Percentiles rank a stretch among this genome's conserved stretches.
These are phyloP conservation scores for Helotiales sp. DNA, from an alignment of 2,329 filamentous ascomycete genomes.

Conservation along the genomic window DNA sequence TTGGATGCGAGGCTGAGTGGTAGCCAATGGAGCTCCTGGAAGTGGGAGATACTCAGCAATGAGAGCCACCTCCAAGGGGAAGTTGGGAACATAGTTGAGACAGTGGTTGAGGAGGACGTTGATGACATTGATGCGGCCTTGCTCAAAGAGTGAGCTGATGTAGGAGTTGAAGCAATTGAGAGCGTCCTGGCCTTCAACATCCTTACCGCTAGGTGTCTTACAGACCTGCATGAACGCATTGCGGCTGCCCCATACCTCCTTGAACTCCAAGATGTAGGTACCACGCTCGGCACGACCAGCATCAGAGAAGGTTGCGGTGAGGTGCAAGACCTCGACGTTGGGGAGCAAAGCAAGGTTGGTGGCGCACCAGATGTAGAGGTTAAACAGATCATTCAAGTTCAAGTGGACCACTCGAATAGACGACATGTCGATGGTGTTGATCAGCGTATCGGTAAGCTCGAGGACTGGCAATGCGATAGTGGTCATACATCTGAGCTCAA, in stretches of 20 bases:
- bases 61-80: not conserved
- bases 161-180: not conserved
- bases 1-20: not conserved
- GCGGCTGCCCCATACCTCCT: not conserved
- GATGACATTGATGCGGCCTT: not conserved
- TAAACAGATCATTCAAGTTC: not conserved
- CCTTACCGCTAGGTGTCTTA: not conserved
- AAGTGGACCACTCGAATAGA: not conserved
- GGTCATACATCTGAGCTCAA: not conserved
- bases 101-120: not conserved
- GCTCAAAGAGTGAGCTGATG: not conserved
- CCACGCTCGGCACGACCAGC: constrained; percentile 8
- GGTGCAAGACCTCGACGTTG: constrained; percentile 3
- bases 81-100: not conserved
- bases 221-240: not conserved
- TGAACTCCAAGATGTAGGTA: not conserved
- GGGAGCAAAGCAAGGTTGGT: not conserved
- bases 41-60: not conserved
- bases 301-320: not conserved
- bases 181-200: not conserved
- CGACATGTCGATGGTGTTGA: not conserved
- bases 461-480: not conserved
- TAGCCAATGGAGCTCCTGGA: not conserved
- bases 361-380: not conserved
- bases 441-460: constrained; percentile 2